Base-by-base conservation (phyloP, 1,139 yeast species). In the Spathaspora sp. region DNA sequence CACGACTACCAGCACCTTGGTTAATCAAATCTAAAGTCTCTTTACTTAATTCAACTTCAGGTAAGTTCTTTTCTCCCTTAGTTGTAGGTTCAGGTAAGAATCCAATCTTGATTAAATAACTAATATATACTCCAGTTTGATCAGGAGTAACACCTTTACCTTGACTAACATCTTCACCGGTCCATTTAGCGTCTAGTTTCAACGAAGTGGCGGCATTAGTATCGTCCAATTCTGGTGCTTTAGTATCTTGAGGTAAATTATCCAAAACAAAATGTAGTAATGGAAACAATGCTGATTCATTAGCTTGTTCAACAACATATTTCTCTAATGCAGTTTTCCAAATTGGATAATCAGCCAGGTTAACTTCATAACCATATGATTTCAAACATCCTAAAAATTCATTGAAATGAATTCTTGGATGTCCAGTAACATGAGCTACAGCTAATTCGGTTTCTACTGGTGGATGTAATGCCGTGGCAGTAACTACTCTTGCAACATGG, bases 401-500 rank as follows among this genome's bases (percentile, higher is more conserved):
- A 59, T 82, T 83, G 72, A 91, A 86, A 43, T 80, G 74, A 50
- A 89, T 82, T 64, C 98, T 82, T 51, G 99, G 99, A 59, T 93
- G 98, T 11, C 95, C 95, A 3, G 98, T 93, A n/a, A 93, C 97
- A 45, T 93, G 99, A 1, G 91, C 93, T 43, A 93, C 99, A 1
- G 82, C 70, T 40, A 89, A 68, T 42, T 70, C 76, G 15, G 63
- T 62, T 5, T 58, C 49, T 27, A 61, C 63, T 33, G 95, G 89
- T 29, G 97, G 95, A 55, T 82, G 81, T 54, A 93, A 75, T 0
- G 96, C 86, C 27, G 95, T 72, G 1, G 98, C 90, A 44, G 85
- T 88, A 29, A 86, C 89, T 20, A 90, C 89, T 46, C 96, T 80
- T 1, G 99, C 98, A 54, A 93, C 99, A 59, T 93, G 99, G 58